Conservation (phyloP, 2,329 filamentous ascomycete genomes). For the Coniochaeta sp. region DNA sequence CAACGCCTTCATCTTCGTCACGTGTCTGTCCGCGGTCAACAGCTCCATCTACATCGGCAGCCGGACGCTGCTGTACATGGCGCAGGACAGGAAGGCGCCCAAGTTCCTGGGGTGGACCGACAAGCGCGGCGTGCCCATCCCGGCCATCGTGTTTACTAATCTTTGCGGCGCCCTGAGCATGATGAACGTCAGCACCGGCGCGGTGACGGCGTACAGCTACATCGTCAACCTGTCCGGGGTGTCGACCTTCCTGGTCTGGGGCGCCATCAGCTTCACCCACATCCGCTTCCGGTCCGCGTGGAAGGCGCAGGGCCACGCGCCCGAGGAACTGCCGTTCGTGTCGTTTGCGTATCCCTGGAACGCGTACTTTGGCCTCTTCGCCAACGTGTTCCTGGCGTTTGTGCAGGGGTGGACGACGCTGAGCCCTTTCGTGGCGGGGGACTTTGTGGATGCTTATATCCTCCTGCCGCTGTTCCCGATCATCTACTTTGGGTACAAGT, state of each 20-base stretch:
- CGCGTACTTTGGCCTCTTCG: conserved; percentile 49
- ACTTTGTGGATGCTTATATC: conserved; percentile 59
- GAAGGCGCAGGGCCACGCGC: conserved; percentile 46
- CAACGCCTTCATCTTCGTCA: conserved; percentile 69
- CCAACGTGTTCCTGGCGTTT: conserved; percentile 52
- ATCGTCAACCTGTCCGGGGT: conserved; percentile 66
- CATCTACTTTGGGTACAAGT: conserved; percentile 48
- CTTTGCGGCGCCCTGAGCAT: conserved; percentile 64
- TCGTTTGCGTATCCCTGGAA: conserved; percentile 48
- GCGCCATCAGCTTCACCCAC: conserved; percentile 60
- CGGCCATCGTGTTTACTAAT: conserved; percentile 61
- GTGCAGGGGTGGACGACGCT: conserved; percentile 56
- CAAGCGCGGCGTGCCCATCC: conserved; percentile 52
- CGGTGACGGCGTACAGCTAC: conserved; percentile 56
- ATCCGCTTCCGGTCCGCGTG: conserved; percentile 63
- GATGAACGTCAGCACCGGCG: conserved; percentile 65
- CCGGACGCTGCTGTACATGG: conserved; percentile 69
- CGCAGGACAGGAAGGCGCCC: conserved; percentile 64
- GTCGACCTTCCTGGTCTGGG: conserved; percentile 67
- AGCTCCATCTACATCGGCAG: conserved; percentile 72
- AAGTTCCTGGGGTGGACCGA: conserved; percentile 61
- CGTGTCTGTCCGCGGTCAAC: conserved; percentile 65
- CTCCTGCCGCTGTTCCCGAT: conserved; percentile 50
- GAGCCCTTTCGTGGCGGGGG: conserved; percentile 46
- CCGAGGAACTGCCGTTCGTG: conserved; percentile 47